These are phyloP conservation scores for Tolypocladium pustulatum DNA, from an alignment of 2,329 filamentous ascomycete species.

Conservation along the genomic window DNA sequence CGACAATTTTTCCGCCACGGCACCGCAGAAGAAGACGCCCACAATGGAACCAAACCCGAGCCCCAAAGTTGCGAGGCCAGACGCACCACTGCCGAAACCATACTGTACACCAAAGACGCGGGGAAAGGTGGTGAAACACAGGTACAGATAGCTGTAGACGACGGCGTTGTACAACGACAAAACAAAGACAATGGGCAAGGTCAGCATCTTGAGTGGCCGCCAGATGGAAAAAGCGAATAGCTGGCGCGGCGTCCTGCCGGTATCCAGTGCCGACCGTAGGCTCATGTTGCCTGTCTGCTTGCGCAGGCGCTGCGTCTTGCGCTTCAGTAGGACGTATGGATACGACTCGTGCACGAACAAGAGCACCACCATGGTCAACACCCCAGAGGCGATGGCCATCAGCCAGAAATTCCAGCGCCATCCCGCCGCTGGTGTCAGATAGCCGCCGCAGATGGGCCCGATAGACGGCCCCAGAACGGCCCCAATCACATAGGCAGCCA, in stretches of 20 bases:
- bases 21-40: neutral
- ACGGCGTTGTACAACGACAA: neutral
- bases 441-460: constrained; percentile 36
- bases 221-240: neutral
- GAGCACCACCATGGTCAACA: constrained; percentile 14
- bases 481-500: constrained; percentile 54
- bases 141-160: neutral
- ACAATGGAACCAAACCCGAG: neutral
- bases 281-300: constrained; percentile 40
- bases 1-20: neutral
- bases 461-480: constrained; percentile 48
- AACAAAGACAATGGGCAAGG: neutral
- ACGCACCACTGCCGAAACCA: neutral
- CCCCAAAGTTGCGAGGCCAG: neutral
- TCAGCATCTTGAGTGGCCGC: neutral
- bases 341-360: constrained; percentile 55
- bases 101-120: neutral
- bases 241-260: neutral
- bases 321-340: constrained; percentile 42
- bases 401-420: constrained; percentile 38
- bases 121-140: neutral
- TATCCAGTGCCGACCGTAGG: constrained; percentile 25
- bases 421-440: constrained; percentile 26
- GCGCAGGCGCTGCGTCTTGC: constrained; percentile 45
- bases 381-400: constrained; percentile 15